Base-by-base conservation (phyloP, 2,329 filamentous ascomycete species). In the Dactylellina leptospora region DNA sequence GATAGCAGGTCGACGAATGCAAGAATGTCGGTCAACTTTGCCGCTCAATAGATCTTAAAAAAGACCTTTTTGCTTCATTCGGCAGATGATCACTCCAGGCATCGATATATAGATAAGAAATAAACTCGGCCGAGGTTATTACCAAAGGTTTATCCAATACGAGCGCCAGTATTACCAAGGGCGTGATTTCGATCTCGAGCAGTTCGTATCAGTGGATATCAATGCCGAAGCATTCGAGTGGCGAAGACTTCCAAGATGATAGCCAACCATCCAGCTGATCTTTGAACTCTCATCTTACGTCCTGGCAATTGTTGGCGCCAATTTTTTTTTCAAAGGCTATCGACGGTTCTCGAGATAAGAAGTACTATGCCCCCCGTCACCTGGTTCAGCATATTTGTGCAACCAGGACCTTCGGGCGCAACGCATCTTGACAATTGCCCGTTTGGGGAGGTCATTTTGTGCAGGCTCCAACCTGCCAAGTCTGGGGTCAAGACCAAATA, bases 381-480 rank as follows among this genome's bases (percentile, higher is more conserved):
- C 20, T 18, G 56, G 56, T 51, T 45, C 40, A 27, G 23, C 30
- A 51, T 51, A 40, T 36, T 16, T 36, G 36, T 55, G 48, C 47
- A 11, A 45, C 47, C 59, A 63, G 13, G 25, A 8, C 27, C n/a
- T 54, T 42, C 18, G 22, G 59, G n/a, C 27, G 38, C 59, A 63
- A 63, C 59, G 22, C 59, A 47, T 4, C n/a, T 30, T 27, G 50
- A 56, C 13, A n/a, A 18, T 64, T 66, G 38, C 61, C 51, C 9
- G 36, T 66, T 66, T 58, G 22, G 44, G 61, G 28, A 66, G 51
- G 61, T 56, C 28, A 8, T 22, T 13, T 5, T 27, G 10, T 6
- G 42, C 56, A 66, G 61, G 61, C 61, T 45, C 45, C 56, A 66
- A 56, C 61, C 61, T 66, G 51, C 50, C 61, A 66, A 66, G 50